A percentile compares a stretch with the other conserved stretches of the same genome.
Conservation (phyloP, 495 filamentous ascomycete species). For the Penicillium ochrochloron region DNA sequence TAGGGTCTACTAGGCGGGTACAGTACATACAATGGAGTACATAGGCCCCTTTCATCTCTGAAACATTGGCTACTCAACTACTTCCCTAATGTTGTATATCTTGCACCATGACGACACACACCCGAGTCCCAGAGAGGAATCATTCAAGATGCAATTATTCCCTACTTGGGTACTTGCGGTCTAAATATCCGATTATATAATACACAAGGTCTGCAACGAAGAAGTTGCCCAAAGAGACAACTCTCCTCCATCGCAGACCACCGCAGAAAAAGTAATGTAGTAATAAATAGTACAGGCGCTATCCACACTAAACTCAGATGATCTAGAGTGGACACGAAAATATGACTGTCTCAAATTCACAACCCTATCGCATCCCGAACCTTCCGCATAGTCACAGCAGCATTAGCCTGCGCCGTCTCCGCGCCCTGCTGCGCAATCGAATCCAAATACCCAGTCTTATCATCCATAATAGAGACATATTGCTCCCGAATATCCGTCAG, state of each 20-base stretch:
- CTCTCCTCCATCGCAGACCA: background rate
- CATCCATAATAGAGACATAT: constrained; percentile 58
- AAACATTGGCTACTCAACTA: background rate
- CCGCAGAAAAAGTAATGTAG: background rate
- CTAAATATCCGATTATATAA: background rate
- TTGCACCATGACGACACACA: background rate
- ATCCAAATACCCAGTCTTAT: constrained; percentile 58
- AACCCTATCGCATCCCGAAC: constrained; percentile 70
- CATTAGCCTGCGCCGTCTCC: constrained; percentile 63
- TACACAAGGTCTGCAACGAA: background rate
- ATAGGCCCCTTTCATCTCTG: background rate
- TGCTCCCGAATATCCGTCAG: constrained; percentile 64
- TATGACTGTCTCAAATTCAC: constrained; percentile 13
- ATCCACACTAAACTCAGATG: background rate
- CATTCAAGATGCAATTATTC: background rate
- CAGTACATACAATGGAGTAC: background rate
- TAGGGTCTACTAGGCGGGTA: background rate
- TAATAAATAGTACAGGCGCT: background rate
- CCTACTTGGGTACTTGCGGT: background rate
- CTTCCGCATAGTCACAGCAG: constrained; percentile 66
- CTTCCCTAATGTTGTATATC: no score
- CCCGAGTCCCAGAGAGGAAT: background rate
- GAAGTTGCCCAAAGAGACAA: background rate
- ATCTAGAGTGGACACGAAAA: background rate
- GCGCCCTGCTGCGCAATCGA: constrained; percentile 64